phyloP scores from a whole-genome alignment of 2,329 filamentous ascomycete species.

The Camptophora hylomeconis region DNA sequence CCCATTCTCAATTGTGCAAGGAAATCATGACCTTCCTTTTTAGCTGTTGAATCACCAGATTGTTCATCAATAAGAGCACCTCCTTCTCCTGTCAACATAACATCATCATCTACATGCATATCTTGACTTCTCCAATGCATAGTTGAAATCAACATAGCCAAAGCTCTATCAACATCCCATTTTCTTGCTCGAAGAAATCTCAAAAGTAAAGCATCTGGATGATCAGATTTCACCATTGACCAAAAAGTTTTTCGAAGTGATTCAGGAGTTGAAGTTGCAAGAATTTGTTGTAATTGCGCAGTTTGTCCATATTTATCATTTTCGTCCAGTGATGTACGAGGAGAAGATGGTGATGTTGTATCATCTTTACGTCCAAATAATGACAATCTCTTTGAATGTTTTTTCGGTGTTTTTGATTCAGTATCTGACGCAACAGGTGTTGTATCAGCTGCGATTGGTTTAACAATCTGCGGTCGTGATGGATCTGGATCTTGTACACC shows the following conservation, averaged over 20 bases:
- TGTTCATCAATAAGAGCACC: conserved; percentile 49
- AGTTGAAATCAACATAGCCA: conserved; percentile 88
- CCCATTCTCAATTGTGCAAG: conserved; percentile 73
- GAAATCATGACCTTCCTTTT: conserved; percentile 65
- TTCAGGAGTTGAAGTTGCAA: conserved; percentile 65
- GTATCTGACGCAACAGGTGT: conserved; percentile 15
- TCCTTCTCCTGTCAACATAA: conserved; percentile 65
- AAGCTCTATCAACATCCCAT: conserved; percentile 87
- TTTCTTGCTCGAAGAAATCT: conserved; percentile 66
- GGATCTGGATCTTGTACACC: conserved; percentile 36
- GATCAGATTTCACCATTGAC: conserved; percentile 89
- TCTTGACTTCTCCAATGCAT: conserved; percentile 81
- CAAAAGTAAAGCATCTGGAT: conserved; percentile 73
- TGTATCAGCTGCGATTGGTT: conserved; percentile 16
- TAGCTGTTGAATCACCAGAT: conserved; percentile 44
- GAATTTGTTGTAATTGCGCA: conserved; percentile 70
- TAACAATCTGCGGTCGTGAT: conserved; percentile 13
- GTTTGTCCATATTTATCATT: conserved; percentile 91
- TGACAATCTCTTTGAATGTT: conserved; percentile 61
- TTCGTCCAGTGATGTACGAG: conserved; percentile 27
- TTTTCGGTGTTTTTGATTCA: conserved; percentile 38
- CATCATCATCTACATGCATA: conserved; percentile 78
- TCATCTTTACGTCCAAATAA: conserved; percentile 46
- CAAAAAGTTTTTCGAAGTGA: conserved; percentile 71
- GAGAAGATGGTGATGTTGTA: conserved; percentile 22